Conservation (phyloP, 306 rosid species). For the Quillaja saponaria region DNA sequence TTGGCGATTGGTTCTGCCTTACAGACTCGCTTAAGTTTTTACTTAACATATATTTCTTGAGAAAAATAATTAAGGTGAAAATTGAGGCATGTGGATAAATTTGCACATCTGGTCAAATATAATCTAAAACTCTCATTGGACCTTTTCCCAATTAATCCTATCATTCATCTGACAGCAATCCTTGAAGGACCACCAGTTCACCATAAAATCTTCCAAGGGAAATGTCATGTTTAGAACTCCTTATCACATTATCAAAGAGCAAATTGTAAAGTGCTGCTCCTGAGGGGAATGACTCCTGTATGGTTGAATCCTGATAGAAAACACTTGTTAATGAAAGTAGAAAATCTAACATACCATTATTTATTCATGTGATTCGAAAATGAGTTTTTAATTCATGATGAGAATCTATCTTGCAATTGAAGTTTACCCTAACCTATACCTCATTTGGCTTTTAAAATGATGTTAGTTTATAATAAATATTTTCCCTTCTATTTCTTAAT, state of each 20-base stretch:
- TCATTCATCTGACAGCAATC: constrained; percentile 8
- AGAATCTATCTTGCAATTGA: background rate
- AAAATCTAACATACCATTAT: background rate
- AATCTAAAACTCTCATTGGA: too few relatives aligned
- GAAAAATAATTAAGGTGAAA: background rate
- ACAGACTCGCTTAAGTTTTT: background rate
- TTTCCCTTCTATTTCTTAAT: background rate
- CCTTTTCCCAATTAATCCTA: background rate
- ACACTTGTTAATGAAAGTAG: background rate
- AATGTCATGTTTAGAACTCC: background rate
- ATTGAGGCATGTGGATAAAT: constrained; percentile 5
- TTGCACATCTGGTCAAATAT: constrained; percentile 6
- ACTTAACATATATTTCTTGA: background rate
- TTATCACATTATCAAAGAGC: background rate
- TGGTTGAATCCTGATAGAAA: background rate
- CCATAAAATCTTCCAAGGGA: background rate
- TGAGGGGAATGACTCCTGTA: background rate
- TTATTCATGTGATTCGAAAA: constrained; percentile 1
- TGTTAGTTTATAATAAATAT: background rate
- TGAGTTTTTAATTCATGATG: constrained; percentile 1
- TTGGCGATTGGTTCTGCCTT: background rate
- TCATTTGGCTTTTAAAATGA: background rate
- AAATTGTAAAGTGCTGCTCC: background rate
- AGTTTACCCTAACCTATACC: background rate
- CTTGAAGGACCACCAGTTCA: constrained; percentile 11